These are phyloP conservation scores for Chalaropsis thielavioides DNA, from an alignment of 2,329 filamentous ascomycete species.

Conservation along the genomic window DNA sequence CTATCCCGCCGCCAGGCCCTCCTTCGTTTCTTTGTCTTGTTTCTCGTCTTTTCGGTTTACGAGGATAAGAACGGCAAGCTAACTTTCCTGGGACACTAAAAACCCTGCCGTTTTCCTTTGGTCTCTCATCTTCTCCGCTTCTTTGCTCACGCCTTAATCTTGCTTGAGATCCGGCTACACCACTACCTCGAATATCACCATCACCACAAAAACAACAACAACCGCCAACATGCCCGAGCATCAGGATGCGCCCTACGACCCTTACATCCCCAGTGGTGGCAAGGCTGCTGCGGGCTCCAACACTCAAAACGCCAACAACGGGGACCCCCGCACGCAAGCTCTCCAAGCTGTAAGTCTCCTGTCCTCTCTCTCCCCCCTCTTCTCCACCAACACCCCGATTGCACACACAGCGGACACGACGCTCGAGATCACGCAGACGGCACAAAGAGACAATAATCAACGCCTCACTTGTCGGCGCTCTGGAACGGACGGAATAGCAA, in stretches of 20 bases:
- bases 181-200: background rate
- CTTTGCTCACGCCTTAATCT: slow-evolving; percentile 4
- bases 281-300: slow-evolving; percentile 26
- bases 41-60: background rate
- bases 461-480: background rate
- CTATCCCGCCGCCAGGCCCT: background rate
- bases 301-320: slow-evolving; percentile 30
- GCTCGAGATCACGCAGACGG: background rate
- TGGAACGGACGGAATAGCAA: background rate
- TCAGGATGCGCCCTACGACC: slow-evolving; percentile 60
- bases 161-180: background rate
- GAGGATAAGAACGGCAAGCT: background rate
- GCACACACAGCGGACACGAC: no score
- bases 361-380: background rate
- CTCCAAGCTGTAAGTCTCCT: slow-evolving; percentile 63
- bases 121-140: background rate
- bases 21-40: background rate
- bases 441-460: background rate
- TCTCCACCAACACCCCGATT: no score
- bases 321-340: slow-evolving; percentile 42
- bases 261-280: slow-evolving; percentile 59
- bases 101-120: background rate
- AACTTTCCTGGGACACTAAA: background rate
- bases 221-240: slow-evolving; percentile 33
- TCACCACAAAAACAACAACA: background rate